Base-by-base conservation (phyloP, 805 yeast genomes). In the Ogataea henricii region DNA sequence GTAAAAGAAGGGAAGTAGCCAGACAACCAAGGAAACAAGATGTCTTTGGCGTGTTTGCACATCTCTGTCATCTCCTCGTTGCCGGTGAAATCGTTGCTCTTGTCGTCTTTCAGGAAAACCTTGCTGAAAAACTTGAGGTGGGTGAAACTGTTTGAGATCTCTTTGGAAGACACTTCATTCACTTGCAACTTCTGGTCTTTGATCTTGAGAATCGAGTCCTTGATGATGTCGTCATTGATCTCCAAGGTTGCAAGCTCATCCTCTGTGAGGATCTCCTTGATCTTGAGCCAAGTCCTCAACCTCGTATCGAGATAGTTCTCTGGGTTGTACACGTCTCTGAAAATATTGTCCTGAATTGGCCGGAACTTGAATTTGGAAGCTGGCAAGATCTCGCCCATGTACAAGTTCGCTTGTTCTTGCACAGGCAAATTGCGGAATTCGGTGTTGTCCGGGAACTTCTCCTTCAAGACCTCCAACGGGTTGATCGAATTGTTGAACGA, bases 21-120 rank as follows among this genome's bases (percentile, higher is more conserved):
- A 1, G 73, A 61, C 33, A 76, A 55, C 77, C 78, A 76, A 1
- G 72, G 74, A 49, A 72, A 74, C 14, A 74, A 53, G 22, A 60
- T 48, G 5, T 57, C 30, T 5, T 55, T 42, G n/a, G 52, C 52
- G 5, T 33, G n/a, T 9, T 35, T 22, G 43, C 68, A 63, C 23
- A 45, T 30, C 10, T 39, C 26, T 5, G 30, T 27, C 46, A 48
- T 46, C 13, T 45, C 53, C n/a, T 43, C 41, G 20, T 40, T 39
- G 12, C 43, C 43, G 12, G 47, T 27, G 10, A 49, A 45, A 27
- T 39, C 42, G 22, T 39, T 39, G 25, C 25, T 26, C 9, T 46
- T 22, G 12, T 38, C 26, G n/a, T 48, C 40, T 20, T 47, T 43
- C 17, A 66, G 45, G 43, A 63, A 59, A 2, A 62, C 38, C 6